Evolutionary conservation across 129 eudicot species (phyloP).

Genomic region (Flaveria linearis): DNA sequence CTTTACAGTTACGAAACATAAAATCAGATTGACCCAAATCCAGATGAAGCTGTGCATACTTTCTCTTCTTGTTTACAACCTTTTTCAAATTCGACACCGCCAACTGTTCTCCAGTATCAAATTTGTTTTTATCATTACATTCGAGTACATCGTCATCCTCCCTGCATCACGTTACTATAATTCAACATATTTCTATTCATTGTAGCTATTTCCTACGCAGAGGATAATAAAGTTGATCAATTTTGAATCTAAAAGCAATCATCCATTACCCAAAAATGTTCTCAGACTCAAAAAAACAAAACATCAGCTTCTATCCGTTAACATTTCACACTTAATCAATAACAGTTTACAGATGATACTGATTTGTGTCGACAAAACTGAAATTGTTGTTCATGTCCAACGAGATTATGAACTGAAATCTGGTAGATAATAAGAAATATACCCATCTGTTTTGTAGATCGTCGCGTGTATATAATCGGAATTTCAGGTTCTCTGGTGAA

Average conservation of each 20-base stretch:
- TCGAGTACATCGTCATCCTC: constrained; percentile 21
- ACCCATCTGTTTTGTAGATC: constrained; percentile 26
- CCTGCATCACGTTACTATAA: constrained; percentile 23
- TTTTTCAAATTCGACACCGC: constrained; percentile 25
- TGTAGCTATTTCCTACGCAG: no score
- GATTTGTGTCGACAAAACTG: no score
- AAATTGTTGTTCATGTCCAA: no score
- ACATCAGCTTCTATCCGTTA: no score
- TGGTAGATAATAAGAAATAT: background rate
- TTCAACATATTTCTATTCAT: no score
- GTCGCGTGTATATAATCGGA: constrained; percentile 44
- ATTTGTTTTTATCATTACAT: constrained; percentile 13
- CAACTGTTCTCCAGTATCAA: constrained; percentile 12
- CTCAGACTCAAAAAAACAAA: no score
- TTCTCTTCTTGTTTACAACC: constrained; percentile 65
- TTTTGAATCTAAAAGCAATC: no score
- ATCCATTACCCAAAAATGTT: no score
- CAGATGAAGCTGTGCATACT: constrained; percentile 68
- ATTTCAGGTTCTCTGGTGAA: constrained; percentile 36
- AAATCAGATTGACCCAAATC: constrained; percentile 84
- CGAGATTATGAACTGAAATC: background rate
- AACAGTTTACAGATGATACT: no score
- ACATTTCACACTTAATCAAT: no score
- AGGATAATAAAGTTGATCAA: no score
- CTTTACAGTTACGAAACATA: constrained; percentile 59